A percentile compares a stretch with the other conserved stretches of the same genome.
Evolutionary conservation across 2,329 filamentous ascomycete genomes (phyloP).

Genomic region (Stenocarpella maydis): DNA sequence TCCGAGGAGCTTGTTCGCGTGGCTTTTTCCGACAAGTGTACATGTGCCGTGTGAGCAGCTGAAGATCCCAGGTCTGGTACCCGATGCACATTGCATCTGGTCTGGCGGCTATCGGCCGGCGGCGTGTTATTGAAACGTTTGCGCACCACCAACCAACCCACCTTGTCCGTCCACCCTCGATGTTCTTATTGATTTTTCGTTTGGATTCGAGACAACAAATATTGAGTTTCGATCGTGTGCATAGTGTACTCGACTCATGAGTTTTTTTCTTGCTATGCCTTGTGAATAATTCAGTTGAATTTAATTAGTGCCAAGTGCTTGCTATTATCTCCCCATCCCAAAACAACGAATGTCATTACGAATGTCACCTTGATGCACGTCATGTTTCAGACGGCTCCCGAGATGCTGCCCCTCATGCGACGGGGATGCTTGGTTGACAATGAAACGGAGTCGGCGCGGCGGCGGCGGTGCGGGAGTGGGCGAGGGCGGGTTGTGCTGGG

Average conservation of each 20-base stretch:
- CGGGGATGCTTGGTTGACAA: slow-evolving; percentile 15
- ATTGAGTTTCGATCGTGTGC: not conserved
- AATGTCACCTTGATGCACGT: slow-evolving; percentile 15
- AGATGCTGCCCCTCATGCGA: slow-evolving; percentile 1
- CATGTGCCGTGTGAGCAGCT: not conserved
- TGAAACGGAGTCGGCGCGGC: slow-evolving; percentile 10
- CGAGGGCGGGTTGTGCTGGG: no score
- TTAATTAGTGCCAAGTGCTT: no score
- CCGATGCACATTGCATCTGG: not conserved
- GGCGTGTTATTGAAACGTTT: slow-evolving; percentile 1
- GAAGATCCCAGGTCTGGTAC: not conserved
- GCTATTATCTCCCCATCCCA: no score
- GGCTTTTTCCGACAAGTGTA: no score
- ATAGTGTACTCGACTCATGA: not conserved
- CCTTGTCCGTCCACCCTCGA: not conserved
- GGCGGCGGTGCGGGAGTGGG: slow-evolving; percentile 14
- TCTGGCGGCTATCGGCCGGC: not conserved
- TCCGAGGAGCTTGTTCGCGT: not conserved
- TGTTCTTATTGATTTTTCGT: slow-evolving; percentile 7
- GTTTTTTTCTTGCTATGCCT: not conserved
- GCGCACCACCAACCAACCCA: not conserved
- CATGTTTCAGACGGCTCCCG: slow-evolving; percentile 19
- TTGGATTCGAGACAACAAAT: not conserved
- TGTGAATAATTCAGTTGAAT: no score
- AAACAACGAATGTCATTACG: no score